Evolutionary conservation across 1,139 yeast species (phyloP).

Genomic region (Taphrina communis): DNA sequence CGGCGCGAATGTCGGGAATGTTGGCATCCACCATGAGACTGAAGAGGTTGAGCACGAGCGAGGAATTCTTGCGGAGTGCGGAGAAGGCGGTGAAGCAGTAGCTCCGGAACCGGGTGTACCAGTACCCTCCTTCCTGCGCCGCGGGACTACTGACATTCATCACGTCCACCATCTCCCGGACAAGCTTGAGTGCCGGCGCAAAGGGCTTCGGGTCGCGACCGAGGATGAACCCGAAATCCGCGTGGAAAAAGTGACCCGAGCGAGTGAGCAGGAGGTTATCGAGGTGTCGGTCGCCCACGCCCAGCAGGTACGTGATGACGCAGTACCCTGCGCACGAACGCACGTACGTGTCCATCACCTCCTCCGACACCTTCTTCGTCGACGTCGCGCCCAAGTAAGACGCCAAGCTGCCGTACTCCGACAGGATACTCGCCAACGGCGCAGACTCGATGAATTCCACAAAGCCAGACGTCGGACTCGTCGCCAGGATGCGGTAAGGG

Average conservation of each 20-base stretch:
- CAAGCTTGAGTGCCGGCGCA: slow-evolving; percentile 97
- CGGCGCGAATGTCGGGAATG: slow-evolving; percentile 82
- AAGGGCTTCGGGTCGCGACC: slow-evolving; percentile 98
- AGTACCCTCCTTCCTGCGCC: slow-evolving; percentile 67
- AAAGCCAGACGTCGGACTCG: slow-evolving; percentile 88
- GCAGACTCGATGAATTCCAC: slow-evolving; percentile 92
- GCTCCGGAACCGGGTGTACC: slow-evolving; percentile 83
- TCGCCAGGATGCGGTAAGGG: slow-evolving; percentile 89
- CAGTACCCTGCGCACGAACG: slow-evolving; percentile 97
- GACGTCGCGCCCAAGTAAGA: slow-evolving; percentile 58
- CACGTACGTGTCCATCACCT: slow-evolving; percentile 90
- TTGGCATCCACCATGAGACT: slow-evolving; percentile 94
- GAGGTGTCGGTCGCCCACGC: slow-evolving; percentile 96
- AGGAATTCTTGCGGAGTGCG: slow-evolving; percentile 85
- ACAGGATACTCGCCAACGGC: slow-evolving; percentile 79
- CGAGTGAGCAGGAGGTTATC: slow-evolving; percentile 79
- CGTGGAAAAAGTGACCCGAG: slow-evolving; percentile 66
- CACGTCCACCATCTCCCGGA: slow-evolving; percentile 95
- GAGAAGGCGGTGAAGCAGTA: slow-evolving; percentile 95
- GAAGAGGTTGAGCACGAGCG: slow-evolving; percentile 84
- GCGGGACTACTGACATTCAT: slow-evolving; percentile 72
- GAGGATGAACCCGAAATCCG: slow-evolving; percentile 94
- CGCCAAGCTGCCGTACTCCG: slow-evolving; percentile 68
- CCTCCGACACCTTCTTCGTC: slow-evolving; percentile 63
- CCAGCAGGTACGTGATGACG: slow-evolving; percentile 89